A percentile compares a stretch with the other conserved stretches of the same genome.
Conservation (phyloP, 139 green algal species). For the Microglena sp. region DNA sequence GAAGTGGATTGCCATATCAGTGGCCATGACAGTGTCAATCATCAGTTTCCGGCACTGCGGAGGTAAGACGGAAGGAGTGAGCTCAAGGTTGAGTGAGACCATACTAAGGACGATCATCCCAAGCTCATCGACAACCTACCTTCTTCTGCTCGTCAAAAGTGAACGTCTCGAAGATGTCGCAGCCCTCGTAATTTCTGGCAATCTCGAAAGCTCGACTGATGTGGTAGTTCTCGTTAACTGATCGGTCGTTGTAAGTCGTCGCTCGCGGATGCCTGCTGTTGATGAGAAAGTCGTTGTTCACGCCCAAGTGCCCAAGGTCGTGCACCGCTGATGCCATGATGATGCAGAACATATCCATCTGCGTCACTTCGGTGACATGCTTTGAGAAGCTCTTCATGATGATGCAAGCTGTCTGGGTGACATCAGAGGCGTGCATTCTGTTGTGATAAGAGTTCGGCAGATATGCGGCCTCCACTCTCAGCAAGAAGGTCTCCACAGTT, state of each 20-base stretch:
- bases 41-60: conserved; percentile 44
- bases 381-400: conserved; percentile 30
- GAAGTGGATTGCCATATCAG: conserved; percentile 63
- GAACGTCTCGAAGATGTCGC: conserved; percentile 37
- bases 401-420: conserved; percentile 48
- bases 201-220: conserved; percentile 39
- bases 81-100: too few species aligned
- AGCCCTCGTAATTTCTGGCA: conserved; percentile 15
- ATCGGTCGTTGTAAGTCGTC: conserved; percentile 49
- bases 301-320: conserved; percentile 48
- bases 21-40: conserved; percentile 49
- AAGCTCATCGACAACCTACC: conserved; percentile 8
- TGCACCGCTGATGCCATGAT: conserved; percentile 50
- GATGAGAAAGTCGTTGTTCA: conserved; percentile 61
- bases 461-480: conserved; percentile 34
- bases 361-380: conserved; percentile 23
- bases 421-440: conserved; percentile 53
- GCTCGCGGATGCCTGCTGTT: conserved; percentile 39
- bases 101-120: neutral
- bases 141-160: conserved; percentile 37
- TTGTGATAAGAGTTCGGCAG: conserved; percentile 55
- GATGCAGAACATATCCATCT: conserved; percentile 46
- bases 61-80: too few species aligned
- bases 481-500: conserved; percentile 36
- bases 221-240: conserved; percentile 54